phyloP scores from a whole-genome alignment of 208 protist genomes.

The Acanthamoeba triangularis region DNA sequence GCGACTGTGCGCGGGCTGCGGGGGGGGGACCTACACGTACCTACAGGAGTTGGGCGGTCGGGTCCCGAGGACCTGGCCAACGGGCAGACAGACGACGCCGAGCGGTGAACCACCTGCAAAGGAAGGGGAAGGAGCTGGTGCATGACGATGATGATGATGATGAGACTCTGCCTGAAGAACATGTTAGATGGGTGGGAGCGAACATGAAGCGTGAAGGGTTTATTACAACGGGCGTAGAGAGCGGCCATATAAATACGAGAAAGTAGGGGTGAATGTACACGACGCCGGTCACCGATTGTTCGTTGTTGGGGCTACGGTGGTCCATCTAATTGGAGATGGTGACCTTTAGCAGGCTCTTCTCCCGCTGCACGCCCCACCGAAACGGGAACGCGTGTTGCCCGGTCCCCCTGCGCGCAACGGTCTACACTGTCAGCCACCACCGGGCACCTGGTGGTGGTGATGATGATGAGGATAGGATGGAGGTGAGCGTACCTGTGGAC shows the following conservation, averaged over 20 bases:
- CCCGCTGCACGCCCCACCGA: constrained; percentile 32
- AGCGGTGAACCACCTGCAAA: not conserved
- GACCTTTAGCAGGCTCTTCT: constrained; percentile 1
- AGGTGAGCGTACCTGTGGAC: not conserved
- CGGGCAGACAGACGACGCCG: not conserved
- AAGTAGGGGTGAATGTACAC: not conserved
- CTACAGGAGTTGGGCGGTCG: not conserved
- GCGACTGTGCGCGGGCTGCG: too few species aligned
- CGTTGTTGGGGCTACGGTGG: too few species aligned
- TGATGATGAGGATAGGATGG: not conserved
- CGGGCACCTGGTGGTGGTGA: not conserved
- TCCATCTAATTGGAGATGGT: too few species aligned
- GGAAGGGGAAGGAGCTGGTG: too few species aligned
- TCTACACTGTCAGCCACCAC: not conserved
- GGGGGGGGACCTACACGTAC: not conserved
- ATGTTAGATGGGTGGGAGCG: too few species aligned
- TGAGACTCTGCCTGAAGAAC: too few species aligned
- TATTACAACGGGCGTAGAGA: too few species aligned
- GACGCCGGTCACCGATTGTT: not conserved
- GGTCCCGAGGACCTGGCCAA: not conserved
- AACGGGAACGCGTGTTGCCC: constrained; percentile 61
- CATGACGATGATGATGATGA: too few species aligned
- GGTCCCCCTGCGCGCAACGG: not conserved
- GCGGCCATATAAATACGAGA: too few species aligned
- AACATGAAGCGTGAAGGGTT: too few species aligned